Conservation (phyloP, 208 protist species). For the Leishmania martiniquensis region DNA sequence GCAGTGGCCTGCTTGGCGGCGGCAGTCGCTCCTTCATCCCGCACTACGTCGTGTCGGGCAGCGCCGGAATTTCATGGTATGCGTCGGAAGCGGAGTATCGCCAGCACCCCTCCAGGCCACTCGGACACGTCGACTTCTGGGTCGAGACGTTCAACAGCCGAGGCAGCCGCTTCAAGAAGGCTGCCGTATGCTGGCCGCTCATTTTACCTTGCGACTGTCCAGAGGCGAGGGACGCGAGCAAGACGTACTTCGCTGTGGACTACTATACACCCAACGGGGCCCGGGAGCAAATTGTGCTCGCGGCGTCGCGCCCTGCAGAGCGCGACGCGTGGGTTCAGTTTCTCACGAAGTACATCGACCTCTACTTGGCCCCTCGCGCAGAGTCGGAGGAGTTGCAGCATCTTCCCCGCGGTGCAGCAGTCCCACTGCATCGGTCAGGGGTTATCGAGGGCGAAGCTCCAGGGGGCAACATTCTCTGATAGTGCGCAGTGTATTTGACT, state of each 20-base stretch:
- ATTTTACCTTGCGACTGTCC: conserved; percentile 63
- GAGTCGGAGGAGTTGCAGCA: conserved; percentile 64
- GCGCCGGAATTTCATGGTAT: conserved; percentile 55
- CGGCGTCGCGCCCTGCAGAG: conserved; percentile 33
- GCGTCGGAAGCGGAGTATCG: conserved; percentile 27
- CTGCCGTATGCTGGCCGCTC: conserved; percentile 70
- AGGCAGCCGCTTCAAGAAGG: conserved; percentile 70
- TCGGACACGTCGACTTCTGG: conserved; percentile 50
- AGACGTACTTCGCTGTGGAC: conserved; percentile 67
- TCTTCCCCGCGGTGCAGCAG: conserved; percentile 32
- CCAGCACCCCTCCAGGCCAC: conserved; percentile 17
- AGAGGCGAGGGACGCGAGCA: conserved; percentile 36
- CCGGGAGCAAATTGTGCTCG: conserved; percentile 48
- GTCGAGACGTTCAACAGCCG: conserved; percentile 59
- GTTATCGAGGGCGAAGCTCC: conserved; percentile 76
- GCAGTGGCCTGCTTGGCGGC: conserved; percentile 19
- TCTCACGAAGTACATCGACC: conserved; percentile 69
- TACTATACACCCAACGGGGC: conserved; percentile 36
- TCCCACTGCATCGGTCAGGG: conserved; percentile 45
- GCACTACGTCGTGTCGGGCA: conserved; percentile 59
- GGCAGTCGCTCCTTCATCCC: conserved; percentile 34
- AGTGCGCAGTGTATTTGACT: background rate
- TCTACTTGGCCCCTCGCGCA: conserved; percentile 54
- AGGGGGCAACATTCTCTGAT: conserved; percentile 39
- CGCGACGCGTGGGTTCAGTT: conserved; percentile 66